Evolutionary conservation across 805 yeast genomes (phyloP).

Genomic region (Candida methanosorbosa): DNA sequence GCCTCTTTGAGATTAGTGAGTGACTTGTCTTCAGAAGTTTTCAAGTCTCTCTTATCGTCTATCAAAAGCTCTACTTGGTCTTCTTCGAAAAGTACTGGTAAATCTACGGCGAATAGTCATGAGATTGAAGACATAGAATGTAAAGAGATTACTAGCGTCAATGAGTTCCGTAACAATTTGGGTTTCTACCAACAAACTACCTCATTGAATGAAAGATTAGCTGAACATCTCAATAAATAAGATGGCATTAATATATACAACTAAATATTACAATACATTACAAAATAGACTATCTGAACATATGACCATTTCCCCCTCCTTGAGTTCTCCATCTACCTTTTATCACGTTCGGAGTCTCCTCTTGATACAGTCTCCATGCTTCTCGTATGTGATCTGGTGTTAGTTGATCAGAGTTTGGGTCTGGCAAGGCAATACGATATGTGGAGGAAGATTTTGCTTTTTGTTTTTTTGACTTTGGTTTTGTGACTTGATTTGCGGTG

Average conservation of each 20-base stretch:
- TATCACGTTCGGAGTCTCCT: slow-evolving; percentile 58
- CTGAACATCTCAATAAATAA: neutral
- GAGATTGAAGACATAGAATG: too few relatives aligned
- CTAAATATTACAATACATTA: neutral
- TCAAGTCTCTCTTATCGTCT: too few relatives aligned
- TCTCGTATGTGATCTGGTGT: slow-evolving; percentile 80
- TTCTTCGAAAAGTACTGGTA: too few relatives aligned
- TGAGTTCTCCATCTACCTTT: slow-evolving; percentile 59
- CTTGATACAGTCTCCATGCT: slow-evolving; percentile 73
- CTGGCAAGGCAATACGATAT: neutral
- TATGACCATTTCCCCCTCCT: slow-evolving; percentile 61
- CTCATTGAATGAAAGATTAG: neutral
- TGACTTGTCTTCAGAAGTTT: neutral
- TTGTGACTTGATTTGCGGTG: neutral
- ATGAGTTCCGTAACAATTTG: neutral
- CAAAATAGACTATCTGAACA: slow-evolving; percentile 51
- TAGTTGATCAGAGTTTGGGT: slow-evolving; percentile 39
- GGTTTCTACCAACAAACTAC: neutral
- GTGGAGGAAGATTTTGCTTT: too few relatives aligned
- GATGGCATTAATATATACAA: neutral
- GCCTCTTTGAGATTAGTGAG: slow-evolving; percentile 5
- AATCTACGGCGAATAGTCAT: too few relatives aligned
- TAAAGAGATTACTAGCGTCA: neutral
- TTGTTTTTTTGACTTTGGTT: neutral
- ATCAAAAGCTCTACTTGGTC: too few relatives aligned